Evolutionary conservation across 805 yeast genomes (phyloP).

Genomic region (Candida ipomoeae): DNA sequence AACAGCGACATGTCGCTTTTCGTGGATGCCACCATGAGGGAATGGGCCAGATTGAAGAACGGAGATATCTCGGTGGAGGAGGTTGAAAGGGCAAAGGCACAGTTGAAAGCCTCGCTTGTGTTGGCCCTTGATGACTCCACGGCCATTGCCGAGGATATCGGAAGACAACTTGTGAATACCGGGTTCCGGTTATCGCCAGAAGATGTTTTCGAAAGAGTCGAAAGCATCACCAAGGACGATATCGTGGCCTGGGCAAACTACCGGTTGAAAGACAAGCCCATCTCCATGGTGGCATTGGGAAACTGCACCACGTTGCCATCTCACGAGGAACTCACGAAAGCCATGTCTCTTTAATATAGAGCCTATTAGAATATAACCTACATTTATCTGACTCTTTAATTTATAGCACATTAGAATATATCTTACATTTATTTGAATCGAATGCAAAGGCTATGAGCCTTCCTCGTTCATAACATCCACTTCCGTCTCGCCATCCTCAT

Average conservation of each 20-base stretch:
- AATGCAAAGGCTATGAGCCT: slow-evolving; percentile 6
- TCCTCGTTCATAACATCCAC: slow-evolving; percentile 21
- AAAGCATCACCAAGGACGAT: slow-evolving; percentile 71
- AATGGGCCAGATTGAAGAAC: slow-evolving; percentile 81
- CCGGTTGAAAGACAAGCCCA: slow-evolving; percentile 68
- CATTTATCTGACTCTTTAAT: not conserved
- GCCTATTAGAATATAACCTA: not conserved
- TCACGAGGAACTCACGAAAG: slow-evolving; percentile 50
- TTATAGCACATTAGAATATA: not conserved
- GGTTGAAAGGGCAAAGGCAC: slow-evolving; percentile 92
- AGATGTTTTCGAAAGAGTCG: slow-evolving; percentile 71
- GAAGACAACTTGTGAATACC: slow-evolving; percentile 93
- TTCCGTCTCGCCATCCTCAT: slow-evolving; percentile 30
- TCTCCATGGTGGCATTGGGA: slow-evolving; percentile 91
- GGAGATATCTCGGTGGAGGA: slow-evolving; percentile 81
- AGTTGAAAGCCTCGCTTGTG: slow-evolving; percentile 85
- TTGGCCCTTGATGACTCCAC: slow-evolving; percentile 92
- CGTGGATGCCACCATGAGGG: slow-evolving; percentile 70
- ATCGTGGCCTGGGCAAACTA: slow-evolving; percentile 86
- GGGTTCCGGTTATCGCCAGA: slow-evolving; percentile 74
- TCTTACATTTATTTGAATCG: not conserved
- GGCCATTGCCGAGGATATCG: slow-evolving; percentile 95
- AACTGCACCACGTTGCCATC: slow-evolving; percentile 69
- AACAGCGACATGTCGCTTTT: slow-evolving; percentile 61
- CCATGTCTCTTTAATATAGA: slow-evolving; percentile 25